These are phyloP conservation scores for Xylaria sp. DNA, from an alignment of 2,329 filamentous ascomycete genomes.

Conservation along the genomic window DNA sequence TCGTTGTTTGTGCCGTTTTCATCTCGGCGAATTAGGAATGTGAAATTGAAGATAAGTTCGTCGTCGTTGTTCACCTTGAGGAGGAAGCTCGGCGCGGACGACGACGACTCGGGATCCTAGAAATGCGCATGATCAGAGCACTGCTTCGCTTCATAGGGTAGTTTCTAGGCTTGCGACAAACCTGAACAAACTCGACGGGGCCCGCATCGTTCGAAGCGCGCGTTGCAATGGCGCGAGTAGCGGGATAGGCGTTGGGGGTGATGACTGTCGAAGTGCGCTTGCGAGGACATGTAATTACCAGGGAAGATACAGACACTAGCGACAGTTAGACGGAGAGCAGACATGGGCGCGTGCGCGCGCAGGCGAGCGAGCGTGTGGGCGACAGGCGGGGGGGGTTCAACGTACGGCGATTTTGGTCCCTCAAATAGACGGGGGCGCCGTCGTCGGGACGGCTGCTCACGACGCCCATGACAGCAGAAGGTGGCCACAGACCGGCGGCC, in stretches of 20 bases:
- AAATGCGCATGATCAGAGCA: conserved; percentile 27
- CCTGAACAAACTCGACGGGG: conserved; percentile 91
- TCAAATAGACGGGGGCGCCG: conserved; percentile 77
- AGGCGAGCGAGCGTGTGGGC: background rate
- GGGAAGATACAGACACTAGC: conserved; percentile 83
- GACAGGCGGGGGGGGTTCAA: conserved; percentile 36
- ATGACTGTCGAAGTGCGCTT: conserved; percentile 79
- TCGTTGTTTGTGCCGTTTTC: conserved; percentile 63
- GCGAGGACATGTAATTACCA: conserved; percentile 80
- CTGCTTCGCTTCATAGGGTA: conserved; percentile 14
- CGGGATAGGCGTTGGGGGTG: conserved; percentile 85
- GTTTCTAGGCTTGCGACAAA: conserved; percentile 49
- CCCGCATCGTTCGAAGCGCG: conserved; percentile 74
- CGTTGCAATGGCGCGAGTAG: conserved; percentile 74
- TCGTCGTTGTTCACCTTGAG: conserved; percentile 89
- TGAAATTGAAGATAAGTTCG: conserved; percentile 91
- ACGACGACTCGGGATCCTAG: conserved; percentile 76
- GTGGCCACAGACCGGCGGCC: conserved; percentile 38
- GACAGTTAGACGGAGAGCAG: conserved; percentile 23
- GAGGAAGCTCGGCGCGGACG: conserved; percentile 72
- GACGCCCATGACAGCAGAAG: conserved; percentile 74
- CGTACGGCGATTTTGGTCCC: conserved; percentile 87
- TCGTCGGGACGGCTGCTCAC: conserved; percentile 90
- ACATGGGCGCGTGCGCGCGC: conserved; percentile 27
- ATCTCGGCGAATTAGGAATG: conserved; percentile 75